Evolutionary conservation across 73 alveolate genomes (phyloP), one percentile per base, ranked within the genome.

Genomic region (Stentor coeruleus): DNA sequence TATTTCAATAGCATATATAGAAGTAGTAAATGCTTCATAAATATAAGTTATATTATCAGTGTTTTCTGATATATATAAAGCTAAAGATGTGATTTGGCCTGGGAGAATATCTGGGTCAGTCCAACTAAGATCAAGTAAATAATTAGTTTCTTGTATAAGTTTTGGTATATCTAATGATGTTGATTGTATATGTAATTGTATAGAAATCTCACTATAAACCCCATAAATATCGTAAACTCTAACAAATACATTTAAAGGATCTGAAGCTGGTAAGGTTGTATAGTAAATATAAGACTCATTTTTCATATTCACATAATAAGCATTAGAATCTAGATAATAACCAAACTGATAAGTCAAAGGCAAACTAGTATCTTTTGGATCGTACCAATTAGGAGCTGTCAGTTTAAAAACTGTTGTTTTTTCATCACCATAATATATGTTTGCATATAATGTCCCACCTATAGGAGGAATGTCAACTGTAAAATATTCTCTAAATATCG

Each of bases 141-240:
- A 11, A 1, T 20, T 33, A 0, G 39, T 28, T 14, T 2, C 41
- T 0, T 31, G 2, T 28, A 1, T 37, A 66, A 31, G 14, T 14
- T 28, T 0, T 37, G 36, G 20, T 0, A 31, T 15, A 2, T 3
- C 33, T 66, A 31, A 26, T 26, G 40, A 11, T 20, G 33, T 15
- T 14, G 33, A 40, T 0, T 49, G 6, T 49, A 49, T 20, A 11
- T 6, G 6, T 11, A 20, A 11, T 11, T 49, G 6, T 49, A 49
- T 11, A 49, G 66, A 11, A 6, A 11, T 49, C 66, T 49, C 66
- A 11, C 49, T 26, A 40, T 66, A 66, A 31, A 37, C 14, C 15
- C 79, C 79, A 33, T 66, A 66, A 2, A 20, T 66, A 33, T 66
- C 79, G 37, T 66, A 66, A 31, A 66, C 79, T 66, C 37, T 66